phyloP scores from a whole-genome alignment of 2,329 filamentous ascomycete species.

The Falciphora oryzae region DNA sequence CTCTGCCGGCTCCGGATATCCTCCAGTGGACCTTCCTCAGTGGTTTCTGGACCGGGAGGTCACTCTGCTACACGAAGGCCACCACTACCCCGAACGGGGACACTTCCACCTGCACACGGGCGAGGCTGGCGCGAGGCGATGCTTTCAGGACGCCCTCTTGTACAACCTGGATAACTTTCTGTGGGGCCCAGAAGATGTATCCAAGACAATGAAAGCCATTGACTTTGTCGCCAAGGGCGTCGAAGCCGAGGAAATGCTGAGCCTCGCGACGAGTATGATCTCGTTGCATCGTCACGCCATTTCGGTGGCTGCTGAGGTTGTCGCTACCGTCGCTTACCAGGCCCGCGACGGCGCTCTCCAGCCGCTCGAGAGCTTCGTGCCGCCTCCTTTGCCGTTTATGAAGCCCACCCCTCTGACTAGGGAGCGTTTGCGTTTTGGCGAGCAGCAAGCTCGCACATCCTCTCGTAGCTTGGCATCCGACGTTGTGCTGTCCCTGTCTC shows the following conservation, averaged over 20 bases:
- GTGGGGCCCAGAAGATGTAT: background rate
- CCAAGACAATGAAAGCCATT: background rate
- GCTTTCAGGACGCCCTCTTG: background rate
- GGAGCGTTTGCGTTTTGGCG: background rate
- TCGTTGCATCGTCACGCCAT: background rate
- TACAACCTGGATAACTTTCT: background rate
- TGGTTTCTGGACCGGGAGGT: conserved; percentile 52
- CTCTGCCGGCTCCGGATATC: conserved; percentile 26
- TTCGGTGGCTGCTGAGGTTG: conserved; percentile 9
- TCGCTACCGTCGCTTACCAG: conserved; percentile 4
- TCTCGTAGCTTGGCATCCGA: background rate
- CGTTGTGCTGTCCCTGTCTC: background rate
- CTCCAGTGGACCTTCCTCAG: conserved; percentile 48
- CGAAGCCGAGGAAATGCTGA: background rate
- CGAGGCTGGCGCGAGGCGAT: background rate
- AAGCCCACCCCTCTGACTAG: background rate
- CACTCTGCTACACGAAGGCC: conserved; percentile 18
- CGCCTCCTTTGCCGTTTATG: background rate
- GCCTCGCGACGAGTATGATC: background rate
- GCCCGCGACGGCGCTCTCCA: conserved; percentile 10
- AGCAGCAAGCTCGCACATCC: background rate
- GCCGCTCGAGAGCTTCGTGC: conserved; percentile 6
- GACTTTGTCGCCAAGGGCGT: background rate
- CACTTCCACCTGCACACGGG: background rate
- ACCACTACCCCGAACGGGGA: background rate